A percentile compares a stretch with the other conserved stretches of the same genome.
These are phyloP conservation scores for Phytophthora pini DNA, from an alignment of 352 stramenopile species.

Conservation along the genomic window DNA sequence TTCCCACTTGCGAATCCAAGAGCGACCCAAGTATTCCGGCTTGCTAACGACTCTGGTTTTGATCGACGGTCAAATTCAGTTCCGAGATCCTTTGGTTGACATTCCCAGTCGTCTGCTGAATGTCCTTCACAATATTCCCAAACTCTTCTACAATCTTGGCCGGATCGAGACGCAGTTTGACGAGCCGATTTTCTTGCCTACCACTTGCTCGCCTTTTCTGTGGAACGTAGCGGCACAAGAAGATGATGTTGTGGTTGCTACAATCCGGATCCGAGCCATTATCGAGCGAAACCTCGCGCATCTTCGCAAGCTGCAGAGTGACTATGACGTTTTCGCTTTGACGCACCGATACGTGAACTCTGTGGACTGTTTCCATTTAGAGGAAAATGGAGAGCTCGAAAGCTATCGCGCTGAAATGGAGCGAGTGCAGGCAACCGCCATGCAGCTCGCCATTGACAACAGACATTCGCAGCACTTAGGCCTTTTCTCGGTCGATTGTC, in stretches of 20 bases:
- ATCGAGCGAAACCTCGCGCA: conserved; percentile 60
- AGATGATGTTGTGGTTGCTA: conserved; percentile 58
- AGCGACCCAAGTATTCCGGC: conserved; percentile 5
- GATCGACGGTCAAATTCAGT: conserved; percentile 39
- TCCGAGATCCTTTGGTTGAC: conserved; percentile 56
- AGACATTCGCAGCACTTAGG: conserved; percentile 36
- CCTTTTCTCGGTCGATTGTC: conserved; percentile 62
- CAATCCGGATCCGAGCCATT: conserved; percentile 67
- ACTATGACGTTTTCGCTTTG: conserved; percentile 48
- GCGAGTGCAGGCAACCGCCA: conserved; percentile 29
- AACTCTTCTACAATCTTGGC: conserved; percentile 70
- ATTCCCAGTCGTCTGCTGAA: conserved; percentile 66
- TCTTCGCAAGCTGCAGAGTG: conserved; percentile 42
- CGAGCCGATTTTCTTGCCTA: conserved; percentile 33
- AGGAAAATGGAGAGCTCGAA: conserved; percentile 33
- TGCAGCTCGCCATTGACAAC: conserved; percentile 33
- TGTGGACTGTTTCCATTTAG: conserved; percentile 55
- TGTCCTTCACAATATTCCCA: conserved; percentile 71
- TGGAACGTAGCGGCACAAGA: conserved; percentile 78
- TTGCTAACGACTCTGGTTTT: conserved; percentile 33
- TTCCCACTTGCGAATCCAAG: neutral
- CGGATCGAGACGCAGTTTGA: conserved; percentile 76
- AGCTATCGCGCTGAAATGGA: conserved; percentile 39
- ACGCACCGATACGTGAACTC: conserved; percentile 46
- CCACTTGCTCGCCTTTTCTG: conserved; percentile 54